Evolutionary conservation across 2,329 filamentous ascomycete species (phyloP), one percentile per base, ranked within the genome.

Genomic region (Talaromyces marneffei): DNA sequence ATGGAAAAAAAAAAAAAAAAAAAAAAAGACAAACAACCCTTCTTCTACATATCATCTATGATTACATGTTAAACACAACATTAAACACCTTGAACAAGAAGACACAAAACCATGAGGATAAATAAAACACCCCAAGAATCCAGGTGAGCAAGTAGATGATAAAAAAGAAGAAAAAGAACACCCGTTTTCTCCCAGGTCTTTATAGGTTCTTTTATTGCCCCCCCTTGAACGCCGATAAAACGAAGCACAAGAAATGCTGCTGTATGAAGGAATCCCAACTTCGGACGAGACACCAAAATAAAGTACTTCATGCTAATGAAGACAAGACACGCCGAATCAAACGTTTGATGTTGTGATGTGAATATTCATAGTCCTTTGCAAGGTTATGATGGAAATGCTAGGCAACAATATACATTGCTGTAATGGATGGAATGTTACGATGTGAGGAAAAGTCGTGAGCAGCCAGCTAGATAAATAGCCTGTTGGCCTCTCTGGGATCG

Each of bases 361-460:
- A 35, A 35, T 35, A 33, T 31, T 14, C n/a, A 35, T 52, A 23
- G 10, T 20, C 48, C 48, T 52, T 33, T 31, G 35, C 52, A 18
- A 12, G 12, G 25, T 39, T 25, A 40, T 40, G 52, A 29, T 27
- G 35, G 40, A 55, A 55, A 55, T 39, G 25, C 39, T 33, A 20
- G 42, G 44, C 55, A 57, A 59, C 57, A 59, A 59, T 59, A 59
- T 59, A 59, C 57, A 59, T 59, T 33, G 57, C 57, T 59, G 46
- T 29, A 59, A 52, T 33, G 27, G 35, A 52, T 33, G 27, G 35
- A 59, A 33, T 52, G 57, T 52, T 42, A 44, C 42, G 23, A 42
- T 59, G 46, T 29, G 55, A 57, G 29, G 39, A 40, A n/a, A 27
- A 35, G 52, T 39, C 35, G 52, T 40, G 5, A 55, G 52, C 27